Conservation (phyloP, 257 asterid genomes). For the Nicotiana sylvestris region DNA sequence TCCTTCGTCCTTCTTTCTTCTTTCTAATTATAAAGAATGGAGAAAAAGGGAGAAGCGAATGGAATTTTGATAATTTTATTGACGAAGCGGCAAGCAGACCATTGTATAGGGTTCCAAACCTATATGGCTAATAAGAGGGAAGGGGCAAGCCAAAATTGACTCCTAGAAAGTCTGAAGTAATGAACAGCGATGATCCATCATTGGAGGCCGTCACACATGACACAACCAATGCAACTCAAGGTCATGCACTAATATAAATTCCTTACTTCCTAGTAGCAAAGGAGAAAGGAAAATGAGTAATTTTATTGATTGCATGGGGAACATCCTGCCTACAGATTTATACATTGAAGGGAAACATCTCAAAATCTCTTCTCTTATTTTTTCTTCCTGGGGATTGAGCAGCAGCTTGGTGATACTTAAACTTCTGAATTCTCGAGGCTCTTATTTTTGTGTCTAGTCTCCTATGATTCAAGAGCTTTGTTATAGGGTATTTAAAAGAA, state of each 20-base stretch:
- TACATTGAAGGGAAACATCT: background rate
- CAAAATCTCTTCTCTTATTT: background rate
- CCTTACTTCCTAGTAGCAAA: constrained; percentile 22
- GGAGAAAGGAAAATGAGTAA: background rate
- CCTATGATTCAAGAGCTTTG: no score
- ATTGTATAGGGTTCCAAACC: background rate
- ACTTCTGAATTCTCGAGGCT: no score
- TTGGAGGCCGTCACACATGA: background rate
- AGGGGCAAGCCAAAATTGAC: background rate
- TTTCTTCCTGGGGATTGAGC: background rate
- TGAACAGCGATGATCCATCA: background rate
- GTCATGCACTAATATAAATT: constrained; percentile 15
- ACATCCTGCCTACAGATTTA: background rate
- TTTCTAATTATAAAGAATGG: background rate
- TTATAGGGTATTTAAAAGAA: no score
- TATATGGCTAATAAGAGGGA: background rate
- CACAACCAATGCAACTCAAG: constrained; percentile 15
- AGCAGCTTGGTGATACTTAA: background rate
- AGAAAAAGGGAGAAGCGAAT: background rate
- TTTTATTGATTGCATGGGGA: background rate
- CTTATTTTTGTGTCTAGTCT: no score
- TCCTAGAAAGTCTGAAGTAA: background rate
- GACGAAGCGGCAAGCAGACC: background rate
- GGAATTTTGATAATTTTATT: background rate
- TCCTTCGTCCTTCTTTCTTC: background rate